Base-by-base conservation (phyloP, 2,329 filamentous ascomycete species). In the Metarhizium brunneum region DNA sequence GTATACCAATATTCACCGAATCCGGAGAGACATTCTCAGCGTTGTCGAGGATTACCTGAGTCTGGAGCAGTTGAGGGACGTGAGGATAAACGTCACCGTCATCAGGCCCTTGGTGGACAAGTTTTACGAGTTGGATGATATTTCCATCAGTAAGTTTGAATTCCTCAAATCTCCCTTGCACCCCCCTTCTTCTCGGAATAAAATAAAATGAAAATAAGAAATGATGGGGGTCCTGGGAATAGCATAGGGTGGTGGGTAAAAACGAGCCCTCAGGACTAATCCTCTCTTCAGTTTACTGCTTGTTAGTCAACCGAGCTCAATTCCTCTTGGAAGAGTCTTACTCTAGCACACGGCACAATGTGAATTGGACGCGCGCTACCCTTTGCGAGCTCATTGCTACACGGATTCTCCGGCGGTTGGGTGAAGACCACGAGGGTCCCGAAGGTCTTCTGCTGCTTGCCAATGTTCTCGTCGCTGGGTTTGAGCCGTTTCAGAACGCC, bases 401-500 rank as follows among this genome's bases (percentile, higher is more conserved):
- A 56, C 85, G 89, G 57, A 86, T 95, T 49, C 73, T 94, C 54
- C 80, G 90, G 40, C 84, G 87, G 53, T 91, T 89, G 64, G 86
- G 88, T 62, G 89, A 94, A 71, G 85, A 91, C 62, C 84, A 88
- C 57, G 81, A 84, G 14, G 88, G 87, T 5, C 76, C 83, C 0
- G 77, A 84, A 30, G 88, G 88, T 1, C 77, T 94, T 13, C 74
- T 94, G 4, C 74, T 90, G 25, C 77, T 94, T 6, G 84, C 89
- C 6, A 88, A 92, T 62, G 86, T 94, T 36, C 80, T 94, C 20
- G 87, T 95, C 14, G 87, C 88, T 16, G 87, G 88, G 14, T 94
- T 95, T 63, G 86, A 91, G 63, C 89, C 90, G 1, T 94, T 94
- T 63, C 89, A 94, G 70, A 89, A 89, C 61, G 88, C 88, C 0